Base-by-base conservation (phyloP, 495 filamentous ascomycete species). In the Usnea hakonensis region DNA sequence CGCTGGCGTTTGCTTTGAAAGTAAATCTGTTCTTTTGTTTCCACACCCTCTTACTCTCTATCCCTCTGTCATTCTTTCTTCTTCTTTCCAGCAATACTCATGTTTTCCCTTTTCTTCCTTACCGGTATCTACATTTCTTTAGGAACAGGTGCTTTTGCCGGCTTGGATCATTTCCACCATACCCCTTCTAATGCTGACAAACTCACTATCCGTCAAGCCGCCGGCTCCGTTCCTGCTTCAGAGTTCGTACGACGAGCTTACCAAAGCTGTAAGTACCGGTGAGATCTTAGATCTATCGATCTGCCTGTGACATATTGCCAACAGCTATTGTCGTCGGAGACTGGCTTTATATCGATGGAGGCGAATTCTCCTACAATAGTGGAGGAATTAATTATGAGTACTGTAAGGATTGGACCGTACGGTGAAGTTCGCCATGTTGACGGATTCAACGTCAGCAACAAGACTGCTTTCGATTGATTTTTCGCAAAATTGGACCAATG, bases 381-480 rank as follows among this genome's bases (percentile, higher is more conserved):
- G 52, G 50, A 11, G 19, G 37, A 2, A 43, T 36, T 1, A 32
- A 16, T 2, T 59, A 46, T 59, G 28, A 59, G 32, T 59, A 59
- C 32, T 59, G 57, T 59, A 59, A 13, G 57, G 10, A 8, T 35
- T 7, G 1, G 35, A 26, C 40, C 40, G 40, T 43, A 43, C 40
- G 16, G 40, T 43, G 40, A 43, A 43, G 40, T 19, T 43, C 40
- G 17, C 19, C 17, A 16, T 43, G 13, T 43, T 43, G 40, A 43
- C 40, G 17, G 17, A 43, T 6, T 43, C 3, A 3, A 19, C 40
- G 17, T 43, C 17, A n/a, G 40, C 38, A n/a, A n/a, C n/a, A n/a
- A n/a, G n/a, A n/a, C n/a, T n/a, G n/a, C 48, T 68, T n/a, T 63
- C 64, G 4, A 66, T 68, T 35, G 61, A 66, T 46, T 48, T 68